Evolutionary conservation across 2,329 filamentous ascomycete species (phyloP).

Genomic region (Microsporum canis): DNA sequence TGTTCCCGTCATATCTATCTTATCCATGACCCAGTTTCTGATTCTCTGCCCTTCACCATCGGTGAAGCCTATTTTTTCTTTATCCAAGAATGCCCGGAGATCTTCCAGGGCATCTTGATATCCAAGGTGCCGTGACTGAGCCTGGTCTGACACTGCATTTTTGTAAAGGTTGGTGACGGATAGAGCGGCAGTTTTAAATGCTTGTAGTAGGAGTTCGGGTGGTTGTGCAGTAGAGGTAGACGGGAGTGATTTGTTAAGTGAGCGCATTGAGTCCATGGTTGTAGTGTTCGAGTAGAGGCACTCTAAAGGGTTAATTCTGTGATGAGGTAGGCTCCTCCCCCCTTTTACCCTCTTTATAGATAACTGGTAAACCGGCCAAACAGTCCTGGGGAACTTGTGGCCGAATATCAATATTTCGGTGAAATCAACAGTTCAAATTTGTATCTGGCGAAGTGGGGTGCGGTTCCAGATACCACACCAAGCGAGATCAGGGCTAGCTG

Average conservation of each 20-base stretch:
- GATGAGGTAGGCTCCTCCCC: background rate
- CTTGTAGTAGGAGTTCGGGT: constrained; percentile 57
- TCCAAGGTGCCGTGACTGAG: constrained; percentile 63
- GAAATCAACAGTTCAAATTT: background rate
- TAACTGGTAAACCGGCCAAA: background rate
- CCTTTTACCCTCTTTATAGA: background rate
- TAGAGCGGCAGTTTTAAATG: constrained; percentile 83
- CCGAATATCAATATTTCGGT: background rate
- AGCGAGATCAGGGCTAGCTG: background rate
- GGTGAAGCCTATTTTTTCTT: constrained; percentile 61
- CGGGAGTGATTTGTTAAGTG: constrained; percentile 51
- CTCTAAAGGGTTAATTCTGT: background rate
- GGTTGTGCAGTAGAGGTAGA: constrained; percentile 37
- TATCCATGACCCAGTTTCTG: constrained; percentile 47
- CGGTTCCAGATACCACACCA: background rate
- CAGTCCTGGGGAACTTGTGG: background rate
- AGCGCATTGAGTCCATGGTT: constrained; percentile 54
- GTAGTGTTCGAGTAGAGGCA: background rate
- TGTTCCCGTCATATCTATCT: constrained; percentile 33
- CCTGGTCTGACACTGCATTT: constrained; percentile 66
- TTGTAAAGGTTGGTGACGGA: constrained; percentile 97
- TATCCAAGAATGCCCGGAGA: constrained; percentile 72
- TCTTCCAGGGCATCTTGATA: constrained; percentile 94
- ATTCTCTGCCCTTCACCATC: constrained; percentile 66
- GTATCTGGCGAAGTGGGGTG: constrained; percentile 1